Percentiles rank a stretch among this genome's conserved stretches.
Conservation (phyloP, 2,329 filamentous ascomycete species). For the Aspergillus puulaauensis region DNA sequence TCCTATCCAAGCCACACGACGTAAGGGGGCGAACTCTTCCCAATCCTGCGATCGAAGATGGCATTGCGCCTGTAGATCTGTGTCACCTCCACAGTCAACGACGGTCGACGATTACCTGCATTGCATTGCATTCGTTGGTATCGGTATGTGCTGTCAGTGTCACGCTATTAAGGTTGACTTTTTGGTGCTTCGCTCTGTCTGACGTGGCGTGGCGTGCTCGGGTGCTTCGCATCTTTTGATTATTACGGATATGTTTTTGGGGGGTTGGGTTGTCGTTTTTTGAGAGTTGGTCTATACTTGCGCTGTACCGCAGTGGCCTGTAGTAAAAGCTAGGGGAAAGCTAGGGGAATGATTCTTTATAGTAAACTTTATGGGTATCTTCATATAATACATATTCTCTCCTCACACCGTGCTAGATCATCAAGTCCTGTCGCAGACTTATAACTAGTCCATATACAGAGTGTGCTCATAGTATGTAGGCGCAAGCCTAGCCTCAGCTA, state of each 20-base stretch:
- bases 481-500: background rate
- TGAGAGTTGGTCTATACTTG: background rate
- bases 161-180: background rate
- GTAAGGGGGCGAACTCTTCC: background rate
- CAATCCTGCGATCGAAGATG: background rate
- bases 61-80: background rate
- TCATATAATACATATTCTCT: slow-evolving; percentile 21
- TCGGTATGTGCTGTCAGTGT: background rate
- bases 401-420: slow-evolving; percentile 6
- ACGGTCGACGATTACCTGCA: background rate
- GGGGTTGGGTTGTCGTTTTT: background rate
- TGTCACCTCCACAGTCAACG: background rate
- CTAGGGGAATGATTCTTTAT: background rate
- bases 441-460: background rate
- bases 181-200: background rate
- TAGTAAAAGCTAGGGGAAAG: no score
- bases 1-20: background rate
- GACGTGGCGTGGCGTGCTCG: background rate
- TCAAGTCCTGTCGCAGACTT: background rate
- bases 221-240: background rate
- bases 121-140: background rate
- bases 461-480: background rate
- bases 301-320: background rate
- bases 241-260: no score
- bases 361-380: slow-evolving; percentile 26